Base-by-base conservation (phyloP, 441 rosid genomes). In the Metrosideros polymorpha region DNA sequence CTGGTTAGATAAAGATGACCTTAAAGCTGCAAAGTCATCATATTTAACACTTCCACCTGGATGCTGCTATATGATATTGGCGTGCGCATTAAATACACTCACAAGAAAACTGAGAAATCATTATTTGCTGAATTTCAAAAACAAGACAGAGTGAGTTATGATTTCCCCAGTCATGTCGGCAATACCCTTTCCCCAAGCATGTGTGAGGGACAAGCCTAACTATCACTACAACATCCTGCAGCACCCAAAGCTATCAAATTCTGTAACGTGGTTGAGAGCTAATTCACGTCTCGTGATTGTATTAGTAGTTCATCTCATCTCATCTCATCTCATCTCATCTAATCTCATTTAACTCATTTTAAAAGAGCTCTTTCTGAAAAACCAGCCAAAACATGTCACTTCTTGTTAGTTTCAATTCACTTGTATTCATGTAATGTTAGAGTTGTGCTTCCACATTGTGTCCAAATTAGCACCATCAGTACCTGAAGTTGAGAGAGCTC, bases 401-500 rank as follows among this genome's bases (percentile, higher is more conserved):
- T 63, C 32, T 25, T 32, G 25, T 30, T 32, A 63, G 76, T 32
- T 63, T 61, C 25, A 32, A 32, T 35, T 66, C 27, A 9, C 27
- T 66, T 66, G 79, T 24, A 39, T 71, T 39, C 47, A 35, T 1
- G 1, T 71, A 71, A 5, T 2, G 17, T 71, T 66, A 71, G 76
- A 22, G 79, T 19, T 29, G 47, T 32, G 5, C 55, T 52, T 39
- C 56, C 45, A 24, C 84, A 82, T 49, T 7, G 5, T 18, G 43
- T 75, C 61, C 22, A 5, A 77, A 24, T 53, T 43, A n/a, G 29
- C 85, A 82, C 54, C 77, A 75, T 59, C 85, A 71, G 25, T 85
- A 97, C 99, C 98, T 97, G 99, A 92, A 97, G 99, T 93, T 93
- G 91, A 14, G 98, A 87, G 84, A 97, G 99, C 87, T 97, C 98